These are phyloP conservation scores for Stellera chamaejasme DNA, from an alignment of 345 rosid species.

Conservation along the genomic window DNA sequence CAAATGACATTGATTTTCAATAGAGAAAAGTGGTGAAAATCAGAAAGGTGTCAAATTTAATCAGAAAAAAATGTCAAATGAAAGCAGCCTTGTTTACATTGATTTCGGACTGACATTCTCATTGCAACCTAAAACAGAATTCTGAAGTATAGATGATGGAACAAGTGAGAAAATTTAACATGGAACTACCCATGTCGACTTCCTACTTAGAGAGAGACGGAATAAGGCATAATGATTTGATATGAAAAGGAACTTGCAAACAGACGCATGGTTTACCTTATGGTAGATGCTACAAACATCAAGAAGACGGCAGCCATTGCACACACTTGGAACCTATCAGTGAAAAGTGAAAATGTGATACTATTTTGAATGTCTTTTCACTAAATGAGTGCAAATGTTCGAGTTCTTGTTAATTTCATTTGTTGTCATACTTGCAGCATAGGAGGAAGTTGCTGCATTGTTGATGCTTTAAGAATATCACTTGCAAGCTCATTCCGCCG, in stretches of 20 bases:
- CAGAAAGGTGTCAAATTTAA: too few species aligned
- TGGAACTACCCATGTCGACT: too few species aligned
- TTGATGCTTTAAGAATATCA: conserved; percentile 68
- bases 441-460: conserved; percentile 67
- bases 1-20: too few species aligned
- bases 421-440: conserved; percentile 63
- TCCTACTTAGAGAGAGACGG: neutral
- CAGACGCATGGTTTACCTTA: conserved; percentile 49
- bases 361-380: conserved; percentile 10
- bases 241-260: conserved; percentile 1
- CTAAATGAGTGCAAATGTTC: conserved; percentile 1
- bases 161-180: too few species aligned
- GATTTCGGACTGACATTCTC: too few species aligned
- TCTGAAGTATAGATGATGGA: too few species aligned
- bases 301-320: conserved; percentile 88
- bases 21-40: too few species aligned
- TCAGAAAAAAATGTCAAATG: too few species aligned
- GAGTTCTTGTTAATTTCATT: conserved; percentile 8
- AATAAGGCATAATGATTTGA: neutral
- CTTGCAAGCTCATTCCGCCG: conserved; percentile 94
- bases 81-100: too few species aligned
- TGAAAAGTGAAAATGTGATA: conserved; percentile 10
- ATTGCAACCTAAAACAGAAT: too few species aligned
- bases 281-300: conserved; percentile 82
- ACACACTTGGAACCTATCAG: conserved; percentile 62